Evolutionary conservation across 805 yeast genomes (phyloP).

Genomic region (Saccharomycopsis schoenii): DNA sequence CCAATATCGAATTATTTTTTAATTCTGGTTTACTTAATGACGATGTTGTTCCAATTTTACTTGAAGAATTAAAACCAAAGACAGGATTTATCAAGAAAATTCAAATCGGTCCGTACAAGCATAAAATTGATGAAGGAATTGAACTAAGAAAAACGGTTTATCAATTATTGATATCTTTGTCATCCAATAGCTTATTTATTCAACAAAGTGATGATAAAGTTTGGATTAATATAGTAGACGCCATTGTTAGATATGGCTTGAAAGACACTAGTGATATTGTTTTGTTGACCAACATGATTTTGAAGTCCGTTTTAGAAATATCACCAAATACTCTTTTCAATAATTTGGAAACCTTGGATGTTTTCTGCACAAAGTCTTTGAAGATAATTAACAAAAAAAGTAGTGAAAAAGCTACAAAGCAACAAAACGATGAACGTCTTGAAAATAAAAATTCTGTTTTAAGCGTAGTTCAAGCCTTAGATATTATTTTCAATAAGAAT

Average conservation of each 20-base stretch:
- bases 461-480: not conserved
- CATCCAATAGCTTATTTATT: not conserved
- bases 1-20: constrained; percentile 32
- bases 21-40: constrained; percentile 7
- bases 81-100: constrained; percentile 52
- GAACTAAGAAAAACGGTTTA: constrained; percentile 63
- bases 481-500: not conserved
- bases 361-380: constrained; percentile 5
- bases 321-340: constrained; percentile 1
- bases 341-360: constrained; percentile 1
- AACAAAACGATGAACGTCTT: constrained; percentile 11
- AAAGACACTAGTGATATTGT: constrained; percentile 14
- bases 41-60: constrained; percentile 39
- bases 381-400: constrained; percentile 13
- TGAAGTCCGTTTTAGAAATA: constrained; percentile 1
- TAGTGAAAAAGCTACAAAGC: constrained; percentile 17
- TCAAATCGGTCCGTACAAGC: constrained; percentile 83
- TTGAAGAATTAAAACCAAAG: constrained; percentile 44
- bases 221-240: not conserved
- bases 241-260: constrained; percentile 14
- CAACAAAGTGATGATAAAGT: not conserved
- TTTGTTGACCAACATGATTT: constrained; percentile 8
- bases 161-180: constrained; percentile 41
- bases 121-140: constrained; percentile 68
- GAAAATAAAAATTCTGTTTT: constrained; percentile 6